Base-by-base conservation (phyloP, 2,329 filamentous ascomycete genomes). In the Leptographium radiaticola region DNA sequence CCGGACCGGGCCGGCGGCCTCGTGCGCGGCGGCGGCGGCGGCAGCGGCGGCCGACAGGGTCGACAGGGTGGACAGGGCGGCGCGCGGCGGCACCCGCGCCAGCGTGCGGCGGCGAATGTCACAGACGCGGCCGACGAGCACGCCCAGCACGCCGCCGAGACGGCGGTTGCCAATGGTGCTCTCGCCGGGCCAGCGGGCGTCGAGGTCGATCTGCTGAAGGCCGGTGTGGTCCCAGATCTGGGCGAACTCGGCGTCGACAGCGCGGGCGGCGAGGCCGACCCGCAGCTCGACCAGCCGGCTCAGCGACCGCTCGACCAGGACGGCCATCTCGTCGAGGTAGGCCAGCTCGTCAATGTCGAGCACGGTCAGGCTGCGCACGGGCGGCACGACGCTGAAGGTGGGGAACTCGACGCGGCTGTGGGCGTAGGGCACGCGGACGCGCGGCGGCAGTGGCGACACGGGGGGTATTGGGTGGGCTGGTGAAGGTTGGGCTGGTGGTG, bases 341-440 rank as follows among this genome's bases (percentile, higher is more conserved):
- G 83, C 77, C n/a, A 88, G 68, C 63, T 91, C 86, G 62, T 93
- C 88, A 56, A 93, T 86, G 60, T 93, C 85, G 44, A 93, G 72
- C 1, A 90, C 87, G 51, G 79, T 86, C 55, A 93, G 67, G 59
- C 83, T 88, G 65, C 82, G 86, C 52, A 93, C 67, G 0, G 86
- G 76, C 11, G 87, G 86, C 9, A 94, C 72, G 11, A 87, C 79
- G 46, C 86, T 91, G 61, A 93, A 86, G 2, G 85, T 89, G 1
- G 87, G 87, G 60, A 86, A 85, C 67, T 91, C 86, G 31, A 89
- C 83, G 52, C 77, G 74, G 59, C 73, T 75, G 54, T 79, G 74
- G 33, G 75, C 69, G 58, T 78, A 76, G 16, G 67, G 66, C 25
- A 71, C 75, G 62, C 65, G 75, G 56, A 60, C 54, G 60, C 53